These are phyloP conservation scores for Orbilia blumenaviensis DNA, from an alignment of 2,329 filamentous ascomycete genomes.

Conservation along the genomic window DNA sequence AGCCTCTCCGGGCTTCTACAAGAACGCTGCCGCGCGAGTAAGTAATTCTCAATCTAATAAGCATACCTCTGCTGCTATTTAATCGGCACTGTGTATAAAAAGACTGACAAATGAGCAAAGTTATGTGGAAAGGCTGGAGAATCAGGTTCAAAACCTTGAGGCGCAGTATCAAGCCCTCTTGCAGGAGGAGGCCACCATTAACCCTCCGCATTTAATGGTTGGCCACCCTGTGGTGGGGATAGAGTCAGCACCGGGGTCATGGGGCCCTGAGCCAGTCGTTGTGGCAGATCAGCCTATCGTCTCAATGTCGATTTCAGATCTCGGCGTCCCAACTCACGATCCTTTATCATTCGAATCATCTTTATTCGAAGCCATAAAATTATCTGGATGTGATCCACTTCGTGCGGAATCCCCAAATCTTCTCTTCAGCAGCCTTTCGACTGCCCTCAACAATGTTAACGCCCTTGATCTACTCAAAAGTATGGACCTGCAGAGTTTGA, in stretches of 20 bases:
- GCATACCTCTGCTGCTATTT: too few species aligned
- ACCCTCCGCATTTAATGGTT: not conserved
- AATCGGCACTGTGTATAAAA: too few species aligned
- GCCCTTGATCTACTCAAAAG: slow-evolving; percentile 23
- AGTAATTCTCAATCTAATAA: not conserved
- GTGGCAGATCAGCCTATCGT: not conserved
- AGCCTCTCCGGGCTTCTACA: slow-evolving; percentile 26
- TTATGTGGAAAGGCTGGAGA: slow-evolving; percentile 36
- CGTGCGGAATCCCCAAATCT: slow-evolving; percentile 42
- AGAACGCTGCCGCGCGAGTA: slow-evolving; percentile 41
- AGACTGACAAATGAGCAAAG: not conserved
- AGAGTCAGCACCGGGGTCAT: slow-evolving; percentile 25
- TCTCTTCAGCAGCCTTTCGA: slow-evolving; percentile 31
- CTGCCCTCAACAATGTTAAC: slow-evolving; percentile 8
- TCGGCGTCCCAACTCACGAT: slow-evolving; percentile 1
- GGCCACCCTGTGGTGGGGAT: slow-evolving; percentile 15
- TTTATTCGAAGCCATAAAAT: slow-evolving; percentile 38
- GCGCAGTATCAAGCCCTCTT: slow-evolving; percentile 30
- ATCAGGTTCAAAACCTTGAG: slow-evolving; percentile 22
- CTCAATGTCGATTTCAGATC: not conserved
- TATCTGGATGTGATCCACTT: slow-evolving; percentile 42
- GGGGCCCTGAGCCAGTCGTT: not conserved
- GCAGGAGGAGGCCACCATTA: not conserved
- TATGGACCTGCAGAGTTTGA: slow-evolving; percentile 20
- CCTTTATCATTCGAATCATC: slow-evolving; percentile 46